Evolutionary conservation across 192 early-diverging fungal genomes (phyloP).

Genomic region (Dissophora ornata): DNA sequence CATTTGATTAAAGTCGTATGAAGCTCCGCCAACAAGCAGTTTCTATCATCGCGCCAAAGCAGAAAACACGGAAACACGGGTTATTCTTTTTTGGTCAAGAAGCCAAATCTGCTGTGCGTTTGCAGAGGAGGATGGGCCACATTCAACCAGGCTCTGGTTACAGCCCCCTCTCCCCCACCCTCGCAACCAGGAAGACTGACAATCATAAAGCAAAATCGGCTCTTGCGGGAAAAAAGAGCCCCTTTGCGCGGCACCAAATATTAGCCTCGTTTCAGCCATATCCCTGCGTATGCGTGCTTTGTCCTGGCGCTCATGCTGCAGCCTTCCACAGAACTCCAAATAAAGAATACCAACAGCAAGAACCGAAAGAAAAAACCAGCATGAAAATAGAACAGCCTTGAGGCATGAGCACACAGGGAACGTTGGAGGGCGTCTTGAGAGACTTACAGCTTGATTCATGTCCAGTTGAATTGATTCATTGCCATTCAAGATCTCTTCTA

Average conservation of each 20-base stretch:
- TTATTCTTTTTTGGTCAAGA: no score
- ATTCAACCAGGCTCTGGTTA: no score
- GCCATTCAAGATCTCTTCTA: constrained; percentile 53
- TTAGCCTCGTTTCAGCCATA: constrained; percentile 16
- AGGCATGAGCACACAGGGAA: no score
- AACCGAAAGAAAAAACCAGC: no score
- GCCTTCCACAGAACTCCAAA: neutral
- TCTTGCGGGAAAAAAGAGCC: no score
- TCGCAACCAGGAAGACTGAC: constrained; percentile 2
- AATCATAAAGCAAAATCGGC: constrained; percentile 21
- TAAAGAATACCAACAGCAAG: no score
- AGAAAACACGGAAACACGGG: no score
- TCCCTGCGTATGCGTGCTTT: neutral
- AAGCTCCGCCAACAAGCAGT: constrained; percentile 26
- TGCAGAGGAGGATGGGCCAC: no score
- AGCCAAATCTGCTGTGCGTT: no score
- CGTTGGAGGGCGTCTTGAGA: no score
- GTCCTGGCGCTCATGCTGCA: constrained; percentile 2
- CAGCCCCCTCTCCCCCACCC: no score
- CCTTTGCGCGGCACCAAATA: constrained; percentile 2
- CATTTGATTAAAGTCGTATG: constrained; percentile 35
- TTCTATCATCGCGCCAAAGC: constrained; percentile 12
- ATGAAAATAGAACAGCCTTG: no score
- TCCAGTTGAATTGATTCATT: constrained; percentile 43
- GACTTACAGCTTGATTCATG: constrained; percentile 52